Percentiles rank a stretch among this genome's conserved stretches.
Conservation (phyloP, 2,329 filamentous ascomycete genomes). For the Fusarium oligoseptatum region DNA sequence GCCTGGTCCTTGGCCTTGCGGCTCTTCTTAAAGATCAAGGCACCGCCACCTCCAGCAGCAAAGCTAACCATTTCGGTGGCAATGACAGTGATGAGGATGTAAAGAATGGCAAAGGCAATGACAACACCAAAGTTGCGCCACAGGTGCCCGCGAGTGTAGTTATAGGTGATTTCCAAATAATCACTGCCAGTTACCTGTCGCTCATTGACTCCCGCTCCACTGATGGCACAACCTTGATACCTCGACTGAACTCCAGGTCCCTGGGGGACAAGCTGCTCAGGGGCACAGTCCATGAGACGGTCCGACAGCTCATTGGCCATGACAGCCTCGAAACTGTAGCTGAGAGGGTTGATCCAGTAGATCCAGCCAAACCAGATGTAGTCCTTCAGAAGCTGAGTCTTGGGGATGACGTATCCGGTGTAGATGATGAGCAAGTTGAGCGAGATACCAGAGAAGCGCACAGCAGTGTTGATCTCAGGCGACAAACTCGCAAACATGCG, state of each 20-base stretch:
- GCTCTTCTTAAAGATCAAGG: conserved; percentile 79
- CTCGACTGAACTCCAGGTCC: conserved; percentile 55
- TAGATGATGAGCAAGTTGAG: conserved; percentile 75
- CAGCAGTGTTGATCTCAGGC: conserved; percentile 72
- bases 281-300: conserved; percentile 63
- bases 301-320: conserved; percentile 67
- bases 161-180: conserved; percentile 65
- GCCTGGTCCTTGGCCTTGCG: conserved; percentile 65
- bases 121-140: conserved; percentile 43
- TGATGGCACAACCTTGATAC: conserved; percentile 68
- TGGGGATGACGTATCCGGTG: conserved; percentile 73
- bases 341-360: conserved; percentile 73
- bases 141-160: conserved; percentile 52
- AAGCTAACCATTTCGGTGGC: conserved; percentile 37
- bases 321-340: conserved; percentile 74
- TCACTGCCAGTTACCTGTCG: conserved; percentile 63
- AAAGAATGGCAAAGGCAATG: conserved; percentile 35
- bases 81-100: conserved; percentile 36
- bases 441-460: conserved; percentile 67
- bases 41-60: conserved; percentile 73
- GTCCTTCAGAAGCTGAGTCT: conserved; percentile 63
- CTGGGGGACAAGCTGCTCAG: conserved; percentile 60
- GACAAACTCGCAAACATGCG: conserved; percentile 70
- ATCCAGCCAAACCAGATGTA: conserved; percentile 81
- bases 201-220: conserved; percentile 58